phyloP scores from a whole-genome alignment of 495 filamentous ascomycete species.

The Collariella sp. region DNA sequence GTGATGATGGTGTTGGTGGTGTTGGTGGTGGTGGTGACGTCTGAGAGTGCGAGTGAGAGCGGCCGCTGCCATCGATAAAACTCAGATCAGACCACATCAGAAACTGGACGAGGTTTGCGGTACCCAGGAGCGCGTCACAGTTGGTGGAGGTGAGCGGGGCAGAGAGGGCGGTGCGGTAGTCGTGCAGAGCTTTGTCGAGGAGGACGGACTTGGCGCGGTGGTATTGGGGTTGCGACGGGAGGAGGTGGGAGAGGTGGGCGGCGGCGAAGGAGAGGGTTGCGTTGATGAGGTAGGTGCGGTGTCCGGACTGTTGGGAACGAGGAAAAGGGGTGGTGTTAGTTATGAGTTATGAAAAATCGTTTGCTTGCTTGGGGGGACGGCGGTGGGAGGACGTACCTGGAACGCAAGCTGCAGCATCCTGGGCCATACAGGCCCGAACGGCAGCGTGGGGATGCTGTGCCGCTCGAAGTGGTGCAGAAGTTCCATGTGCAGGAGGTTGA shows the following conservation, averaged over 20 bases:
- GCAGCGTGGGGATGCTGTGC: constrained; percentile 16
- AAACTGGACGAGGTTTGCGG: constrained; percentile 20
- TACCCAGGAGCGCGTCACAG: constrained; percentile 30
- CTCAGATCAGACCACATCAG: constrained; percentile 22
- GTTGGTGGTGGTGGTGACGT: not conserved
- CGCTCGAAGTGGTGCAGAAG: constrained; percentile 24
- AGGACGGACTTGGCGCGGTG: constrained; percentile 15
- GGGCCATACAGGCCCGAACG: constrained; percentile 22
- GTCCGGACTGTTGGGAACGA: not conserved
- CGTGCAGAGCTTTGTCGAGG: constrained; percentile 13
- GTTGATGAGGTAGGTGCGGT: constrained; percentile 22
- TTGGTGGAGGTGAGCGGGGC: constrained; percentile 28
- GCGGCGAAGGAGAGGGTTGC: constrained; percentile 23
- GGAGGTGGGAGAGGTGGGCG: constrained; percentile 17
- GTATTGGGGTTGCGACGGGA: constrained; percentile 9
- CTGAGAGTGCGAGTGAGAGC: no score
- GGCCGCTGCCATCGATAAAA: constrained; percentile 4
- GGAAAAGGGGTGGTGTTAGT: not conserved
- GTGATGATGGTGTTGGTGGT: not conserved
- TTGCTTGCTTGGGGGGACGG: no score
- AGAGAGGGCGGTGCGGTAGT: constrained; percentile 17
- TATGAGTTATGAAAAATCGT: not conserved
- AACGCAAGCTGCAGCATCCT: constrained; percentile 22
- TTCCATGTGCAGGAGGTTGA: constrained; percentile 26
- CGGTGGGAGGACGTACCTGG: not conserved